Conservation (phyloP, 768 basidiomycete genomes). For the Collybia mongolica region DNA sequence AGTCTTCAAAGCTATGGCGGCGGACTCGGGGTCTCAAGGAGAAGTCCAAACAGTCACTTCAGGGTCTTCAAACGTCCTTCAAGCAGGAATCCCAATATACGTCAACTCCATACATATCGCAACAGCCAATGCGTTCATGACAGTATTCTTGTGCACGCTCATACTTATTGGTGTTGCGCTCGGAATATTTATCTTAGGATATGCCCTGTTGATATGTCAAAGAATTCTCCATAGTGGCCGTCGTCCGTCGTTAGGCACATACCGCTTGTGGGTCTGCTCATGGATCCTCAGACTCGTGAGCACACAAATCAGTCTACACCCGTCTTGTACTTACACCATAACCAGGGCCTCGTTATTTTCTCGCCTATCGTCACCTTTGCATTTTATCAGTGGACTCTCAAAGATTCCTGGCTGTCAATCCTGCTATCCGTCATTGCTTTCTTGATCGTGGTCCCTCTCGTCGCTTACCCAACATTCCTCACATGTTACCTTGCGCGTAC, state of each 20-base stretch:
- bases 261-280: slow-evolving; percentile 46
- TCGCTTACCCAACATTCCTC: slow-evolving; percentile 49
- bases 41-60: slow-evolving; percentile 67
- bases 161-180: slow-evolving; percentile 63
- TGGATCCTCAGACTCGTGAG: slow-evolving; percentile 72
- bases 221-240: slow-evolving; percentile 9
- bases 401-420: slow-evolving; percentile 85
- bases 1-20: slow-evolving; percentile 6
- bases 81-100: slow-evolving; percentile 83
- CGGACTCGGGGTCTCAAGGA: slow-evolving; percentile 15
- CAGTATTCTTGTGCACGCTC: slow-evolving; percentile 74
- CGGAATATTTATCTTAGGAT: slow-evolving; percentile 50
- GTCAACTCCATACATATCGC: slow-evolving; percentile 76
- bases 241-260: slow-evolving; percentile 22
- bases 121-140: slow-evolving; percentile 88
- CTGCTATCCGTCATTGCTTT: slow-evolving; percentile 75
- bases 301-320: slow-evolving; percentile 6
- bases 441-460: slow-evolving; percentile 44
- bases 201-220: slow-evolving; percentile 36
- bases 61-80: slow-evolving; percentile 61
- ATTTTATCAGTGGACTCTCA: slow-evolving; percentile 89
- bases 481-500: slow-evolving; percentile 44
- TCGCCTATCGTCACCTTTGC: slow-evolving; percentile 75
- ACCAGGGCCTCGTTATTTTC: slow-evolving; percentile 59
- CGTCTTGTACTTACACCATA: slow-evolving; percentile 2